These are phyloP conservation scores for Pugionium cornutum DNA, from an alignment of 345 rosid species.

Conservation along the genomic window DNA sequence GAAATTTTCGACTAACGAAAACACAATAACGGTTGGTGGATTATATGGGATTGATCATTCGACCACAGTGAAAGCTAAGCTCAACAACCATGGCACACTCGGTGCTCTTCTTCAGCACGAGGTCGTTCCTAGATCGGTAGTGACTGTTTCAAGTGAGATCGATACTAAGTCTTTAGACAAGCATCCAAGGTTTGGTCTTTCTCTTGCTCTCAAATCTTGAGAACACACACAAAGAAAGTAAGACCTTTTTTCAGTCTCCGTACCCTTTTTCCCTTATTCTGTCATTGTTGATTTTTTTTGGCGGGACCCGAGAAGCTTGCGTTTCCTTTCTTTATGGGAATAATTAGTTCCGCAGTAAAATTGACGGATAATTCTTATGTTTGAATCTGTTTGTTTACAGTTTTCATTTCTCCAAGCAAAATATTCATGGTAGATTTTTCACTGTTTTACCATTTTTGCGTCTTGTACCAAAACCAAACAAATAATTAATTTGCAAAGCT, in stretches of 20 bases:
- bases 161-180: constrained; percentile 83
- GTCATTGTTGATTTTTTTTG: neutral
- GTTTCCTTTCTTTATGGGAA: neutral
- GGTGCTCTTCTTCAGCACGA: constrained; percentile 89
- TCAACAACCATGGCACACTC: constrained; percentile 77
- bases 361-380: constrained; percentile 33
- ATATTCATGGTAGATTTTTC: neutral
- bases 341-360: constrained; percentile 35
- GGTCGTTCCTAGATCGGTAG: constrained; percentile 67
- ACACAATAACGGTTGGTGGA: constrained; percentile 81
- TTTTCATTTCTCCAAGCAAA: neutral
- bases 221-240: neutral
- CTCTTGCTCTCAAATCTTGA: constrained; percentile 78
- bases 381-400: constrained; percentile 14
- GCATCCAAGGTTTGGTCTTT: constrained; percentile 77
- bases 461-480: too few species aligned
- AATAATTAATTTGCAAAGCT: too few species aligned
- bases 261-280: neutral
- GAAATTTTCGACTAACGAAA: constrained; percentile 87
- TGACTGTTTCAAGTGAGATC: constrained; percentile 80
- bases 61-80: constrained; percentile 80
- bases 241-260: constrained; percentile 11
- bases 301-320: neutral
- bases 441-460: neutral
- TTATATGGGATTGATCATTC: constrained; percentile 66